Evolutionary conservation across 495 filamentous ascomycete species (phyloP), one percentile per base, ranked within the genome.

Genomic region (Pseudevernia furfuracea): DNA sequence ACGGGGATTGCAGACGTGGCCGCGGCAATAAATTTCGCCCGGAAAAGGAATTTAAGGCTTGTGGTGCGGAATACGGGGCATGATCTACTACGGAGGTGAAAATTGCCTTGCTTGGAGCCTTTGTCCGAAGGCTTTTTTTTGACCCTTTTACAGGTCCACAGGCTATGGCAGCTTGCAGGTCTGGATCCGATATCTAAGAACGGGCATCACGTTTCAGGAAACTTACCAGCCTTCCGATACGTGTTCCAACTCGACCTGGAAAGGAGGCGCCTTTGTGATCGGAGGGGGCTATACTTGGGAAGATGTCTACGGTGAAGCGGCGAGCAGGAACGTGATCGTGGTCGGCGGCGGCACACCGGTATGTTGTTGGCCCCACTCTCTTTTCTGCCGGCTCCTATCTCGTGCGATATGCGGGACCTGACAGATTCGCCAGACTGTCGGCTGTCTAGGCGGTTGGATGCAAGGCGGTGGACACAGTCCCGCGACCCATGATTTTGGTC

Each of bases 11-110:
- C 32, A 2, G 67, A 80, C 57, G 69, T 78, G 30, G 59, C 67
- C 11, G 67, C 67, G n/a, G 66, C 72, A 1, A 58, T 85, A 46
- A 72, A 76, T 36, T 86, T 81, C 59, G 82, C 82, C 0, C 72
- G 74, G 0, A 58, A 79, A 41, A 76, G 84, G 62, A 84, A 84
- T 65, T 77, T 89, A 53, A 81, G 85, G 30, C 68, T 89, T 15
- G 75, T 88, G 32, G 75, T 89, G 44, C 84, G 84, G n/a, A 88
- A 87, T 69, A 88, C 85, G 0, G 87, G 86, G 14, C 81, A 84
- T 61, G 82, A 82, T 62, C 77, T 67, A 44, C 43, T 63, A 9
- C 52, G 66, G 41, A 74, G 75, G 63, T 68, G 39, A 62, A n/a
- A n/a, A 14, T 25, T 38, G 7, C 37, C 59, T 46, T 44, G 28